These are phyloP conservation scores for Trichosporon sp. DNA, from an alignment of 1,284 basidiomycete species.

Conservation along the genomic window DNA sequence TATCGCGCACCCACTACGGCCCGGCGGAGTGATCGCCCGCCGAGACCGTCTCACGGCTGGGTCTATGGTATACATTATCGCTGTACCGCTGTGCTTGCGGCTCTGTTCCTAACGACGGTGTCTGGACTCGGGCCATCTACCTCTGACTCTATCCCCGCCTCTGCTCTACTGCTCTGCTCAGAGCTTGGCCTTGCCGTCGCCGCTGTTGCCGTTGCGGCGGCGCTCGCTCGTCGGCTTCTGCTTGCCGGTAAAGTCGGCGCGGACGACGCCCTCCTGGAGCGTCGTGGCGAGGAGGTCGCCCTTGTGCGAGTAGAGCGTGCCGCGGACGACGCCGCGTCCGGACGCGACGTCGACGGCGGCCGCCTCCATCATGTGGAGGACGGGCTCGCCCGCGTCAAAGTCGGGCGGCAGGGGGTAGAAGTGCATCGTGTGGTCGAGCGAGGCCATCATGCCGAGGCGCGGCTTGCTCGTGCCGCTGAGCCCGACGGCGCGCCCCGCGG, in stretches of 20 bases:
- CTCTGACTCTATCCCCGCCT: no score
- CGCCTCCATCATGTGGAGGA: slow-evolving; percentile 72
- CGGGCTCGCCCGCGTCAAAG: slow-evolving; percentile 72
- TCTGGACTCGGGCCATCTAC: no score
- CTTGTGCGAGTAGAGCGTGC: slow-evolving; percentile 67
- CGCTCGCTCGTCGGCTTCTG: slow-evolving; percentile 17
- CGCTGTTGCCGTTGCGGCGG: slow-evolving; percentile 13
- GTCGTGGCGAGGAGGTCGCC: slow-evolving; percentile 72
- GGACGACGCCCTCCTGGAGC: slow-evolving; percentile 70
- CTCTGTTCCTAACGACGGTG: no score
- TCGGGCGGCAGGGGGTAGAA: slow-evolving; percentile 68
- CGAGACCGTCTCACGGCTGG: neutral
- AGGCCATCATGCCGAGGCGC: slow-evolving; percentile 67
- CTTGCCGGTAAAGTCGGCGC: slow-evolving; percentile 39
- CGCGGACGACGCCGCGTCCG: slow-evolving; percentile 70
- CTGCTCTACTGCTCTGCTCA: no score
- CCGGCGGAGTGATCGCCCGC: neutral
- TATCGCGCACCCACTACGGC: neutral
- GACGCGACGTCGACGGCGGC: slow-evolving; percentile 57
- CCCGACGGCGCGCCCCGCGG: slow-evolving; percentile 62
- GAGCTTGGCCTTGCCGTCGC: slow-evolving; percentile 31
- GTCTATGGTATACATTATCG: neutral
- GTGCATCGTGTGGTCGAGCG: slow-evolving; percentile 77
- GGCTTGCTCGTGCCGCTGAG: slow-evolving; percentile 52
- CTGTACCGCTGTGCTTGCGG: slow-evolving; percentile 5